Percentiles rank a stretch among this genome's conserved stretches.
Evolutionary conservation across 2,329 filamentous ascomycete genomes (phyloP).

Genomic region (Microdochium bolleyi): DNA sequence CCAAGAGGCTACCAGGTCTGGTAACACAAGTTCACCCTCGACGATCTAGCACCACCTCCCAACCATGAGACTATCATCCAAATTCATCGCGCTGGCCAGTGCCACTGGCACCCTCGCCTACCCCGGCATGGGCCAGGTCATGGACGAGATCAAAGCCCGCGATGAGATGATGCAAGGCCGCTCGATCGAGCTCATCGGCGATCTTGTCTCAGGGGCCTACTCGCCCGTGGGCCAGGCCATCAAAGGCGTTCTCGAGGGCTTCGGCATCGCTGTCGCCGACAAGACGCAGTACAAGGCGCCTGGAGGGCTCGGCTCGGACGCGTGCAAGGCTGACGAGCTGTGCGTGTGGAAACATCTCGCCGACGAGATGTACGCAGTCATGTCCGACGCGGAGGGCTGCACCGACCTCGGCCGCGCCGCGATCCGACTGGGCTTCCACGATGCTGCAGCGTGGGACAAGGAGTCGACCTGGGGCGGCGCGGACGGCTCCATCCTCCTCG

Average conservation of each 20-base stretch:
- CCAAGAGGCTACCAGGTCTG: too few relatives aligned
- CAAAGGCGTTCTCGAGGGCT: constrained; percentile 12
- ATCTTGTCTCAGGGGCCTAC: constrained; percentile 6
- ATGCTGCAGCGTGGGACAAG: constrained; percentile 33
- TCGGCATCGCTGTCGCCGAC: constrained; percentile 7
- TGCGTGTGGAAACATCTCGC: constrained; percentile 32
- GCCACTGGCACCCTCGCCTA: constrained; percentile 7
- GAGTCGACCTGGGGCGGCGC: constrained; percentile 29
- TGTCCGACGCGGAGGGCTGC: constrained; percentile 20
- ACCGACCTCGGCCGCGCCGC: constrained; percentile 31
- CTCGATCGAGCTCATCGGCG: constrained; percentile 14
- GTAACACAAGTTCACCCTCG: too few relatives aligned
- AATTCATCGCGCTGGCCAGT: neutral
- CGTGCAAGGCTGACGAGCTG: constrained; percentile 18
- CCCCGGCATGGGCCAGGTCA: constrained; percentile 13
- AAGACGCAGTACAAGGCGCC: constrained; percentile 6
- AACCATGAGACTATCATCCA: neutral
- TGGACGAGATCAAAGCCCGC: constrained; percentile 15
- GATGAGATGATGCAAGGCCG: constrained; percentile 8
- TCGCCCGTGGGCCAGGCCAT: constrained; percentile 11
- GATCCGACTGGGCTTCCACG: constrained; percentile 38
- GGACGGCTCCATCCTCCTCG: constrained; percentile 35
- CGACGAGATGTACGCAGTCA: constrained; percentile 17
- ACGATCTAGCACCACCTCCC: too few relatives aligned
- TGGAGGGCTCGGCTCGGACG: constrained; percentile 10